A percentile compares a stretch with the other conserved stretches of the same genome.
These are phyloP conservation scores for Teunomyces gatunensis DNA, from an alignment of 805 yeast genomes.

Conservation along the genomic window DNA sequence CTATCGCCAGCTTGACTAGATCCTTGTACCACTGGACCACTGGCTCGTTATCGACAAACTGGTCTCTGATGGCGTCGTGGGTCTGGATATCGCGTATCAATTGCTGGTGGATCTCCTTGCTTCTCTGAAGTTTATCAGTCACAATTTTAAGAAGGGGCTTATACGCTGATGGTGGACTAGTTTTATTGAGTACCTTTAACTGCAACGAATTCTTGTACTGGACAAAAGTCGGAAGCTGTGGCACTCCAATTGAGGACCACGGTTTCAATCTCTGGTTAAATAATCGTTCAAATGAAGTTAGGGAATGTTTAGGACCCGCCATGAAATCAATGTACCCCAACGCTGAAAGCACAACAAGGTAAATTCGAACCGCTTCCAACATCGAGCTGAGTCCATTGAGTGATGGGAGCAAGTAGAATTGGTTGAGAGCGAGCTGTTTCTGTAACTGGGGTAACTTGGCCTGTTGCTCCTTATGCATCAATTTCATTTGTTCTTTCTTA, in stretches of 20 bases:
- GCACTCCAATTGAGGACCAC: slow-evolving; percentile 76
- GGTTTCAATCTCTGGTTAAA: slow-evolving; percentile 66
- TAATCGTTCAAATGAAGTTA: slow-evolving; percentile 21
- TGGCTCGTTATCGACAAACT: slow-evolving; percentile 6
- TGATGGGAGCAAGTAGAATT: slow-evolving; percentile 17
- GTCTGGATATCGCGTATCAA: slow-evolving; percentile 3
- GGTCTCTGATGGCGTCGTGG: not conserved
- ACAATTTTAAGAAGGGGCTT: slow-evolving; percentile 8
- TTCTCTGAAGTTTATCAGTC: slow-evolving; percentile 8
- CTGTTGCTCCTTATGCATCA: slow-evolving; percentile 25
- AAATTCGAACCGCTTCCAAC: slow-evolving; percentile 18
- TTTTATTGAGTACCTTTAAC: not conserved
- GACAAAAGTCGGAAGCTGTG: slow-evolving; percentile 54
- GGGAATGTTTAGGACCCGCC: slow-evolving; percentile 23
- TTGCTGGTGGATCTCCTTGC: slow-evolving; percentile 1
- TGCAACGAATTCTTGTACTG: slow-evolving; percentile 27
- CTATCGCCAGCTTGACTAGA: slow-evolving; percentile 15
- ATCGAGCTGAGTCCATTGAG: slow-evolving; percentile 17
- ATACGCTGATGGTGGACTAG: slow-evolving; percentile 4
- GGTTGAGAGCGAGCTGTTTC: slow-evolving; percentile 20
- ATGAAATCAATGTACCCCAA: slow-evolving; percentile 20
- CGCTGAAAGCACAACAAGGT: slow-evolving; percentile 17
- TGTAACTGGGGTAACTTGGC: slow-evolving; percentile 35
- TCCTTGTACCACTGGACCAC: slow-evolving; percentile 17
- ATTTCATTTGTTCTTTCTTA: slow-evolving; percentile 39